A percentile compares a stretch with the other conserved stretches of the same genome.
These are phyloP conservation scores for Elaeis guineensis DNA, from an alignment of 176 grass and related monocot species.

Conservation along the genomic window DNA sequence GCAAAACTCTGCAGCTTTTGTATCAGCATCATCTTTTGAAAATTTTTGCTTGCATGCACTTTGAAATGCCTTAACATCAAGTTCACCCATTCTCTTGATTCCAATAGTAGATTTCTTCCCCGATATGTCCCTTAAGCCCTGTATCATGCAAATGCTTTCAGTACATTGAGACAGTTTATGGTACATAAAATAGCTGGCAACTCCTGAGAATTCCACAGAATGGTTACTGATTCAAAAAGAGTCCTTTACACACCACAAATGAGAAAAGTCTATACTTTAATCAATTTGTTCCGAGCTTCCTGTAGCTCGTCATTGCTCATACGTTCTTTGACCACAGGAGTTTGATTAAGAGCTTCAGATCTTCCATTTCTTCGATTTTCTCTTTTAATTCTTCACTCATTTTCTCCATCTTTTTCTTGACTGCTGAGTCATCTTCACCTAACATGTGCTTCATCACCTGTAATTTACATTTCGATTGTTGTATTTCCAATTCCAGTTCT, in stretches of 20 bases:
- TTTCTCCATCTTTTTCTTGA: conserved; percentile 25
- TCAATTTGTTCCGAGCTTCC: conserved; percentile 45
- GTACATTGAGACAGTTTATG: too few relatives aligned
- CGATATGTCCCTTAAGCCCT: conserved; percentile 38
- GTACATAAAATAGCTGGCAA: too few relatives aligned
- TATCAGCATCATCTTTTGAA: conserved; percentile 15
- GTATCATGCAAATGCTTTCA: neutral
- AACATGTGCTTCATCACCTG: conserved; percentile 43
- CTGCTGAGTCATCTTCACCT: conserved; percentile 28
- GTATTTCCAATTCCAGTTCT: conserved; percentile 54
- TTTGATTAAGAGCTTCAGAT: conserved; percentile 40
- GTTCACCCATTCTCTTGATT: conserved; percentile 73
- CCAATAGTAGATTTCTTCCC: conserved; percentile 27
- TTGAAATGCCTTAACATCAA: conserved; percentile 54
- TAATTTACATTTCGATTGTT: conserved; percentile 36
- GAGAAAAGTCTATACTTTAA: conserved; percentile 17
- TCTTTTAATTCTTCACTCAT: conserved; percentile 39
- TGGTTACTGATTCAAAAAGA: too few relatives aligned
- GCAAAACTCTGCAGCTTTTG: conserved; percentile 16
- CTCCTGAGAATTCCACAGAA: too few relatives aligned
- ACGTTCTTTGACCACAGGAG: conserved; percentile 34
- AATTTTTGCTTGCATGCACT: conserved; percentile 42
- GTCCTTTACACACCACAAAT: too few relatives aligned
- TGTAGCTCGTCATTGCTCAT: conserved; percentile 58
- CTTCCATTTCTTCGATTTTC: conserved; percentile 48